phyloP scores from a whole-genome alignment of 2,329 filamentous ascomycete species.

The Ambrosiella cleistominuta region DNA sequence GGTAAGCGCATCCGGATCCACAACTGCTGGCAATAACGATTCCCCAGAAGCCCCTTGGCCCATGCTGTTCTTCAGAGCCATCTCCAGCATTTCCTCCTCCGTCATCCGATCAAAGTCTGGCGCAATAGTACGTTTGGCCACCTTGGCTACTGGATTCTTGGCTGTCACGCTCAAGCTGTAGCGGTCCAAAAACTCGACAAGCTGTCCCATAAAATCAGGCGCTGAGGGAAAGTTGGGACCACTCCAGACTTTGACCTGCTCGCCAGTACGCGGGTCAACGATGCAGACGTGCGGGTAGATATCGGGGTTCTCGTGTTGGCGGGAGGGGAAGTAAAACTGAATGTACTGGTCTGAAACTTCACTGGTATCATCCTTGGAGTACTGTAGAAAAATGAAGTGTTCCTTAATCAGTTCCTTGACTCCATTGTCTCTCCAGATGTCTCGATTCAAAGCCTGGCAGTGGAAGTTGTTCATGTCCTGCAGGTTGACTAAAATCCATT shows the following conservation, averaged over 20 bases:
- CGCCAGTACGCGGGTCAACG: conserved; percentile 84
- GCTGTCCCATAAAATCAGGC: conserved; percentile 70
- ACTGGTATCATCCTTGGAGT: conserved; percentile 60
- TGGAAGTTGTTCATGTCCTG: conserved; percentile 88
- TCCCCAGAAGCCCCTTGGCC: conserved; percentile 25
- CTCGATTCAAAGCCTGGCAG: conserved; percentile 83
- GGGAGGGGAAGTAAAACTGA: conserved; percentile 67
- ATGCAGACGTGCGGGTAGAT: conserved; percentile 94
- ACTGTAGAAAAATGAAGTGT: conserved; percentile 93
- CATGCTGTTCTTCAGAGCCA: conserved; percentile 81
- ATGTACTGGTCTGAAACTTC: conserved; percentile 57
- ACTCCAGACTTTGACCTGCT: conserved; percentile 94
- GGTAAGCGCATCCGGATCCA: conserved; percentile 79
- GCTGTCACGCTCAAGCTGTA: conserved; percentile 78
- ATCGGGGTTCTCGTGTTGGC: conserved; percentile 58
- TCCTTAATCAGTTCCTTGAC: conserved; percentile 69
- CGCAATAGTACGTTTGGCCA: conserved; percentile 28
- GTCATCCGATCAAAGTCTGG: conserved; percentile 71
- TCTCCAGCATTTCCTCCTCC: conserved; percentile 91
- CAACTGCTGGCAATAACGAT: conserved; percentile 26
- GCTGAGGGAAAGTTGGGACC: conserved; percentile 61
- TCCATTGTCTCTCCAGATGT: conserved; percentile 80
- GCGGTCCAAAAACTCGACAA: conserved; percentile 91
- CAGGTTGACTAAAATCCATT: conserved; percentile 91
- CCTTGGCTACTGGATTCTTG: conserved; percentile 79